phyloP scores from a whole-genome alignment of 2,329 filamentous ascomycete species.

The Colletotrichum higginsianum region DNA sequence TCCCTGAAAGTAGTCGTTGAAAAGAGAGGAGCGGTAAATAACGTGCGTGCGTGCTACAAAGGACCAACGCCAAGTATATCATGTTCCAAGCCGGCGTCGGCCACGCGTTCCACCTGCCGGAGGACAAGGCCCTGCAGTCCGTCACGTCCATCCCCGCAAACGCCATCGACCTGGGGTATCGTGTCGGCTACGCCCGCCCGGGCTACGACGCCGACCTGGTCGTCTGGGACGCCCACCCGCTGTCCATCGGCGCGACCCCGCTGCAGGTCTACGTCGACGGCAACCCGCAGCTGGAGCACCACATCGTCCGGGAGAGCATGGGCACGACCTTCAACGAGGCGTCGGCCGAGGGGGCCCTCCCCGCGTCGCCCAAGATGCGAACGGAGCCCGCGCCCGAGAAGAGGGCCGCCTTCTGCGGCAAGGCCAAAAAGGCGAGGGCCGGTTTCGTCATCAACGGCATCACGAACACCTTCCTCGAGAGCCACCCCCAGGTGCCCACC shows the following conservation, averaged over 20 bases:
- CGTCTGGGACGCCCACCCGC: conserved; percentile 64
- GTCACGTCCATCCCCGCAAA: conserved; percentile 63
- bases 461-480: conserved; percentile 52
- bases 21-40: not conserved
- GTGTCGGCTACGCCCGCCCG: conserved; percentile 59
- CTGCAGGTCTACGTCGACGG: conserved; percentile 65
- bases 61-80: conserved; percentile 58
- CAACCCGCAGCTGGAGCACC: conserved; percentile 52
- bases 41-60: not conserved
- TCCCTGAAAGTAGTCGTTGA: no score
- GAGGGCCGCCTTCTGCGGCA: conserved; percentile 47
- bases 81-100: conserved; percentile 58
- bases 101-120: conserved; percentile 59
- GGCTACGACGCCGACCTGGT: conserved; percentile 67
- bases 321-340: conserved; percentile 37
- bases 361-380: conserved; percentile 44
- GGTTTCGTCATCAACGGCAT: conserved; percentile 57
- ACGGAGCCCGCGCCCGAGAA: conserved; percentile 44
- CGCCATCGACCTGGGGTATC: conserved; percentile 58
- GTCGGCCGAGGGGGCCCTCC: not conserved
- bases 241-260: conserved; percentile 61
- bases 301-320: conserved; percentile 50
- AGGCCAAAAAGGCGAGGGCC: conserved; percentile 42
- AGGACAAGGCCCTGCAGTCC: conserved; percentile 57
- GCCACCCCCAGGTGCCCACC: conserved; percentile 35